Evolutionary conservation across 257 asterid species (phyloP), one percentile per base, ranked within the genome.

Genomic region (Oldenlandia corymbosa): DNA sequence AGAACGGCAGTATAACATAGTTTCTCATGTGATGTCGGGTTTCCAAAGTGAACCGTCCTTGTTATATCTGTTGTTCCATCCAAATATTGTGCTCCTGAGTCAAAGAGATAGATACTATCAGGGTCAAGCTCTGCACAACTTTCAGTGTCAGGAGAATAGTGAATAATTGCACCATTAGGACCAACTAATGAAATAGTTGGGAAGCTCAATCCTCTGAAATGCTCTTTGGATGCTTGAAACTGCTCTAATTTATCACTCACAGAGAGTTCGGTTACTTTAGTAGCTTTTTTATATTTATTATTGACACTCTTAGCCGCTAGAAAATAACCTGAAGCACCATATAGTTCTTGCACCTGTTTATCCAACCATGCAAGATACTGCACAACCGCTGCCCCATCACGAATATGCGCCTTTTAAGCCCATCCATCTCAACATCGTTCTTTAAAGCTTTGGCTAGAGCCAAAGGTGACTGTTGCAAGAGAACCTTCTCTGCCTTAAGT

Each of bases 31-130:
- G 84, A 46, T 30, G 95, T 79, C 68, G 99, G 96, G 64, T 84
- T 81, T 66, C 99, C 97, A 70, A 89, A 92, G 81, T 92, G 99
- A 49, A 87, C 94, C 32, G 97, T 92, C 82, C 99, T 82, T 18
- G 97, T 89, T 72, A 92, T 87, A 80, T 92, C 99, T 55, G 99
- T 92, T 85, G 99, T 92, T 81, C 99, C 99, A 74, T 92, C 99
- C 71, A 85, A 74, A 75, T 89, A 92, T 97, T 92, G 99, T 26
- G 91, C 99, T 79, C 99, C 99, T 1, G 99, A 92, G 80, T 92
- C 99, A 80, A 78, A 87, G 24, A 92, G 81, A 82, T 89, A 92
- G 77, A 92, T 87, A 43, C 75, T 64, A 72, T 85, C 69, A 62
- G 97, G 95, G 76, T 85, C 88, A 34, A 92, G 91, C 75, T 92